Evolutionary conservation across 257 asterid species (phyloP).

Genomic region (Gentiana straminea): DNA sequence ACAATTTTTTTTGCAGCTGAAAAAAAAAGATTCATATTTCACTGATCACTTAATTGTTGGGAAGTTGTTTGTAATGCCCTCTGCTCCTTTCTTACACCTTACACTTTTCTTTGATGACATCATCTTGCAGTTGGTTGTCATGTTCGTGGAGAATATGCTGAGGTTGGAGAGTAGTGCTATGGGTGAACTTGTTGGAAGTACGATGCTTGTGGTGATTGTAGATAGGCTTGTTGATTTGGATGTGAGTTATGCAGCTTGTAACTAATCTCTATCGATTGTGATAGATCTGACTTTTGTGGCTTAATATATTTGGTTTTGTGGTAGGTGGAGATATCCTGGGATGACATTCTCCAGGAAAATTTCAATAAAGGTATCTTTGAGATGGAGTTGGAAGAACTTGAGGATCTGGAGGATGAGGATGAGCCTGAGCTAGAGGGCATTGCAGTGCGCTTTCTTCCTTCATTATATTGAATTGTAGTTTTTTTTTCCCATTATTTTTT

Average conservation of each 20-base stretch:
- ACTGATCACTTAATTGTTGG: no score
- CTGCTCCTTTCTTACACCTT: neutral
- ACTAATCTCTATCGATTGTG: neutral
- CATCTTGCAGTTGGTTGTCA: conserved; percentile 38
- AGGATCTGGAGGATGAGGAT: conserved; percentile 34
- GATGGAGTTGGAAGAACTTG: conserved; percentile 81
- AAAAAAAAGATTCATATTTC: no score
- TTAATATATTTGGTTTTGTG: conserved; percentile 9
- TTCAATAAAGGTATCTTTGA: conserved; percentile 72
- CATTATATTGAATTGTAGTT: neutral
- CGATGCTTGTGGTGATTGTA: conserved; percentile 45
- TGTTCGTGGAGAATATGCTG: conserved; percentile 80
- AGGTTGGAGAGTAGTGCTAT: conserved; percentile 60
- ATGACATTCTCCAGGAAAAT: conserved; percentile 68
- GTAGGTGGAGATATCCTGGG: conserved; percentile 78
- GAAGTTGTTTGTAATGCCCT: neutral
- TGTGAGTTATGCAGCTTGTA: conserved; percentile 34
- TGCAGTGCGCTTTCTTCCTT: conserved; percentile 32
- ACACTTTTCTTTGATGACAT: neutral
- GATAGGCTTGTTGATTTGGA: conserved; percentile 77
- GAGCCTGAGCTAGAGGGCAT: conserved; percentile 38
- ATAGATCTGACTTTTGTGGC: conserved; percentile 1
- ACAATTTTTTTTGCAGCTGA: no score
- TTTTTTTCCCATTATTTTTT: neutral
- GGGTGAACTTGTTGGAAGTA: conserved; percentile 59